phyloP scores from a whole-genome alignment of 1,284 basidiomycete genomes.

The Trichosporon sp. region DNA sequence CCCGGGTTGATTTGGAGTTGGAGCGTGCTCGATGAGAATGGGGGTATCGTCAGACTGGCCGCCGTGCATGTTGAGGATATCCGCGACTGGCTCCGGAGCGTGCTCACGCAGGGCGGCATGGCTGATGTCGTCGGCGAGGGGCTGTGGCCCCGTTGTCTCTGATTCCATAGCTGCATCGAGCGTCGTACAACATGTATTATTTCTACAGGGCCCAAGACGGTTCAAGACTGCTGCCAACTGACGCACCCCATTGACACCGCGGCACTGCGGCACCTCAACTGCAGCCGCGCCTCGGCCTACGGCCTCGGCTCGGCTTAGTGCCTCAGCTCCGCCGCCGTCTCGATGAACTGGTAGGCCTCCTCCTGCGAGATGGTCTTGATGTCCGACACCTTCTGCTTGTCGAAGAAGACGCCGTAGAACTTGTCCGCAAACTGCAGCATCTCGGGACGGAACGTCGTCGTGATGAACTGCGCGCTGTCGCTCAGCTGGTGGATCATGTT shows the following conservation, averaged over 20 bases:
- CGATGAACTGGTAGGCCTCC: slow-evolving; percentile 51
- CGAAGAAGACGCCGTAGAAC: slow-evolving; percentile 99
- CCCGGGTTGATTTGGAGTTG: slow-evolving; percentile 51
- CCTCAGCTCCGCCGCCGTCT: slow-evolving; percentile 30
- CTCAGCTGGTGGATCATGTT: slow-evolving; percentile 93
- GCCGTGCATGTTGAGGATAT: slow-evolving; percentile 52
- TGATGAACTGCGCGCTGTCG: slow-evolving; percentile 90
- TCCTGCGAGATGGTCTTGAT: slow-evolving; percentile 52
- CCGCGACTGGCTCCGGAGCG: slow-evolving; percentile 48
- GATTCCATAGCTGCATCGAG: slow-evolving; percentile 1
- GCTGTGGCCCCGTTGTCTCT: slow-evolving; percentile 50
- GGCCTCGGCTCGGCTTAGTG: not conserved
- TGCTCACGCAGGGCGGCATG: slow-evolving; percentile 43
- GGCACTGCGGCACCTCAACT: too few species aligned
- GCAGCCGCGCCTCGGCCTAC: not conserved
- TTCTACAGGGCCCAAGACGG: slow-evolving; percentile 12
- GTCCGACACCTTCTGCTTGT: slow-evolving; percentile 84
- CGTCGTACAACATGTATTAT: slow-evolving; percentile 22
- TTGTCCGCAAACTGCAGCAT: slow-evolving; percentile 83
- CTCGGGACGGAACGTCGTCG: slow-evolving; percentile 96
- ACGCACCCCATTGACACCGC: not conserved
- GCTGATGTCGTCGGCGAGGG: slow-evolving; percentile 51
- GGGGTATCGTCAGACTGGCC: slow-evolving; percentile 51
- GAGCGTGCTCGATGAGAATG: slow-evolving; percentile 39
- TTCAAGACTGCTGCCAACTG: not conserved